Evolutionary conservation across 495 filamentous ascomycete genomes (phyloP), one percentile per base, ranked within the genome.

Genomic region (Polyplosphaeria fusca): DNA sequence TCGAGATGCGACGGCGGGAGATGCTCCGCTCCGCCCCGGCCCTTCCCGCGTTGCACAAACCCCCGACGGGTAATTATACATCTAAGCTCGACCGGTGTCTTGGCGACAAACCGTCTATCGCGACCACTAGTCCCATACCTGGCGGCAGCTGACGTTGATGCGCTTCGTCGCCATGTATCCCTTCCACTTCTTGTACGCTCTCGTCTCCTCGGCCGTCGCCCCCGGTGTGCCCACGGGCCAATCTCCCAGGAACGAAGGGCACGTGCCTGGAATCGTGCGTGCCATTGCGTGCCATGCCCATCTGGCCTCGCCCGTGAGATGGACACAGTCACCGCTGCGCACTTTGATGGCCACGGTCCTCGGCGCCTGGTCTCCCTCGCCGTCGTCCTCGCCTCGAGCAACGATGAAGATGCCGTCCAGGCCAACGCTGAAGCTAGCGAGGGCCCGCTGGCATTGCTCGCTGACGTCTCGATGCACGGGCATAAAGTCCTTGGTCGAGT

Each of bases 241-340:
- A 24, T 32, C 24, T 20, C 38, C 27, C 23, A 64, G 52, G 37
- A 40, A 41, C 24, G 43, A 3, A n/a, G 61, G 61, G 26, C 56
- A 60, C 1, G 61, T 64, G 5, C 56, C 41, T 7, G 61, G 55
- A 18, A 64, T 55, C 4, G 47, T 56, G 4, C 56, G 43, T 7
- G 61, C 46, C 61, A 64, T 64, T 1, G 61, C 55, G 44, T 64
- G 61, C 61, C 61, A 64, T 47, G 61, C 61, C 61, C 61, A 64
- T 22, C 61, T n/a, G 11, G 61, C 56, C 16, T 57, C 50, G 1
- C 61, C 61, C n/a, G 51, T 47, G 28, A 64, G 50, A 35, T 60
- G 56, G 1, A 64, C 40, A 19, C 47, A 56, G 32, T 64, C 61
- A 11, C 61, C 61, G 26, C 55, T 60, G n/a, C 56, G 49, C 9